These are phyloP conservation scores for Nicotiana paniculata DNA, from an alignment of 257 asterid genomes.

Conservation along the genomic window DNA sequence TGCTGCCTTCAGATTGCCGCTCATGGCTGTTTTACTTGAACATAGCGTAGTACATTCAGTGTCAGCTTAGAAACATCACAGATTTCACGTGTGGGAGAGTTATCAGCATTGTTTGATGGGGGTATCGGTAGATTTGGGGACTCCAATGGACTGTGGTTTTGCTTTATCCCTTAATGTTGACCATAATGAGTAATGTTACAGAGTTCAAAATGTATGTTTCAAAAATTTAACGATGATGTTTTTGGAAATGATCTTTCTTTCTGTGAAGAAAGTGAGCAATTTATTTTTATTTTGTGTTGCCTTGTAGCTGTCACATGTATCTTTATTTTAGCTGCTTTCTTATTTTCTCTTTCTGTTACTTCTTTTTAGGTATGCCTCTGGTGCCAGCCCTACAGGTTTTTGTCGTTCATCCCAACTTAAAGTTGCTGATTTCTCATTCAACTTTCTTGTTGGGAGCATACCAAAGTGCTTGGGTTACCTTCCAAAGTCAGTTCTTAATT, in stretches of 20 bases:
- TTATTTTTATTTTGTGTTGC: neutral
- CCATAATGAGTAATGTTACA: neutral
- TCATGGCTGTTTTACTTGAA: too few species aligned
- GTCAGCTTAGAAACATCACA: too few species aligned
- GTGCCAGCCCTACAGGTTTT: conserved; percentile 44
- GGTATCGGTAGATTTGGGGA: too few species aligned
- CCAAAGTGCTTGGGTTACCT: conserved; percentile 76
- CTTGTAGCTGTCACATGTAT: neutral
- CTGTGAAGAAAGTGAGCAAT: neutral
- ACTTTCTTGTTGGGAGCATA: conserved; percentile 64
- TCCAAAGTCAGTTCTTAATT: conserved; percentile 42
- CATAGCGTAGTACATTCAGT: too few species aligned
- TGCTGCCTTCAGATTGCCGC: too few species aligned
- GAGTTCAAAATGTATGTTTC: neutral
- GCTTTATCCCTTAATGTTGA: neutral
- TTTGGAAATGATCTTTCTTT: neutral
- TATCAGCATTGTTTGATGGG: too few species aligned
- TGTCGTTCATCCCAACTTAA: conserved; percentile 62
- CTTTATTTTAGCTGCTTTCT: neutral
- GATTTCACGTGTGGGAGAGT: too few species aligned
- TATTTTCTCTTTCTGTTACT: neutral
- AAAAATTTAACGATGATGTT: neutral
- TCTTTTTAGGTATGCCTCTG: conserved; percentile 47
- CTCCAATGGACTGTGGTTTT: neutral
- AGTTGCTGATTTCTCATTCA: conserved; percentile 69